These are phyloP conservation scores for Fusarium sp. DNA, from an alignment of 2,329 filamentous ascomycete genomes.

Conservation along the genomic window DNA sequence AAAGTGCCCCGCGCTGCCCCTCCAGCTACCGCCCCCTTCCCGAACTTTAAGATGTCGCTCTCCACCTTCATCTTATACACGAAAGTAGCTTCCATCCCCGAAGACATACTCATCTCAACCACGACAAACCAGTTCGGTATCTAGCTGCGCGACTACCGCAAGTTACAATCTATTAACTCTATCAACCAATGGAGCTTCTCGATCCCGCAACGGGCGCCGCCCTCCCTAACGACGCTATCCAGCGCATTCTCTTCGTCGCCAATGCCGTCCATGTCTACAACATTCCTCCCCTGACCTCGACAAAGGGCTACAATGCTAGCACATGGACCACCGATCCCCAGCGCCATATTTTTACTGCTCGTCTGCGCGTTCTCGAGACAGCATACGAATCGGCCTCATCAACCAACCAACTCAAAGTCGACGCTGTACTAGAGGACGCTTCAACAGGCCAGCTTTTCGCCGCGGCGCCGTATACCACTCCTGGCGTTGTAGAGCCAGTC, in stretches of 20 bases:
- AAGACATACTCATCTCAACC: background rate
- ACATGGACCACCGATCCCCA: constrained; percentile 78
- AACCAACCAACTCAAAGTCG: constrained; percentile 72
- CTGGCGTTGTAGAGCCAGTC: constrained; percentile 77
- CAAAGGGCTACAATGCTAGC: constrained; percentile 81
- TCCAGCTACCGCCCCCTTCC: constrained; percentile 27
- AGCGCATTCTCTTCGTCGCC: constrained; percentile 83
- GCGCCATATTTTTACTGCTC: constrained; percentile 86
- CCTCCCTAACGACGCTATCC: constrained; percentile 80
- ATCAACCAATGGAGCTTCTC: constrained; percentile 65
- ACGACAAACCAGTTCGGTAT: background rate
- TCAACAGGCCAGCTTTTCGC: constrained; percentile 81
- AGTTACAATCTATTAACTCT: background rate
- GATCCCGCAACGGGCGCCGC: constrained; percentile 77
- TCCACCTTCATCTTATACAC: constrained; percentile 6
- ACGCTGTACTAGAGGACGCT: constrained; percentile 83
- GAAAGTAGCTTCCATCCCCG: background rate
- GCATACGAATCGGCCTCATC: constrained; percentile 59
- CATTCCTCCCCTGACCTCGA: constrained; percentile 82
- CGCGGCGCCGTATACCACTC: constrained; percentile 78
- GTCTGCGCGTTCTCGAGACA: constrained; percentile 82
- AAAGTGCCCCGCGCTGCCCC: constrained; percentile 36
- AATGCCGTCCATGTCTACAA: constrained; percentile 84
- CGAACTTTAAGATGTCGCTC: constrained; percentile 17
- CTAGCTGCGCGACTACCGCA: background rate